Evolutionary conservation across 1,139 yeast species (phyloP), one percentile per base, ranked within the genome.

Genomic region (Zhuliangozyma blackwelliae): DNA sequence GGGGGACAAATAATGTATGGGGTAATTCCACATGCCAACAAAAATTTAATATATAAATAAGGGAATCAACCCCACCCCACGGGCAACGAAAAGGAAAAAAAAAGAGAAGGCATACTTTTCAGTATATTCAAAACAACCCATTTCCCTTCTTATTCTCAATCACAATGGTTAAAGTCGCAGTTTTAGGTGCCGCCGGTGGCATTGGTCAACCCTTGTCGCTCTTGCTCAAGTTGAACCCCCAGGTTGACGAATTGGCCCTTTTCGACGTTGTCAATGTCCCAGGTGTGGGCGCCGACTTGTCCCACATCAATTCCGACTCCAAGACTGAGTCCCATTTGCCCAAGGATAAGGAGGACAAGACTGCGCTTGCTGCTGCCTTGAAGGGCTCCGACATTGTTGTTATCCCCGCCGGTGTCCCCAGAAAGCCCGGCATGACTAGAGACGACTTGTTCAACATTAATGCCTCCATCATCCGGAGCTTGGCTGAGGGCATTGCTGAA

Each of bases 401-500:
- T 51, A 90, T 92, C 64, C 97, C 98, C 55, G 98, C 98, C 41
- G 98, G 98, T 70, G 96, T 92, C 41, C 98, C 98, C 68, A 86
- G 98, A 76, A 92, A 92, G 75, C 97, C 97, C 49, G 97, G 97
- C 61, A 90, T 90, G 97, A 89, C 97, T 55, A 79, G 95, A 76
- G 98, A 92, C 63, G 98, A 92, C 61, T 77, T 92, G 61, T 92
- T 92, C 82, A 87, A 88, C 75, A 90, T 95, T 68, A 92, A 92
- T 61, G 98, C 98, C 36, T 84, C 95, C 35, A 92, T 92, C 61
- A 95, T 92, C 48, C 82, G 94, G 63, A 95, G 84, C 59, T 77
- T 92, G 61, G 95, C 96, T 51, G 77, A 83, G 63, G 90, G 95
- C 29, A 80, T 84, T 53, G 96, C 96, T 48, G 87, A 83, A 55